Evolutionary conservation across 805 yeast species (phyloP).

Genomic region (Cyberlindnera subsufficiens): DNA sequence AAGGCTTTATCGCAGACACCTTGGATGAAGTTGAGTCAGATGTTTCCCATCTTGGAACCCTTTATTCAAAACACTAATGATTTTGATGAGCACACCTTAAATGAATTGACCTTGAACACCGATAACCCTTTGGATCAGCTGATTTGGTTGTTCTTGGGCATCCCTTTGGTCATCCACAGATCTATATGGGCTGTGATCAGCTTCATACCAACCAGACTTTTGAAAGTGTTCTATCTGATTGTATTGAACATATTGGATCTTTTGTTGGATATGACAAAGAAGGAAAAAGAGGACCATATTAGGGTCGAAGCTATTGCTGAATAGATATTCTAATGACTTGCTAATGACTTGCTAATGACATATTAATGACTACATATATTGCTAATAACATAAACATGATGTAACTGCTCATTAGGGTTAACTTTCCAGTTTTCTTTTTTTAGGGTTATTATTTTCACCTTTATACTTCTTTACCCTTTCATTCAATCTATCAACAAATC

Average conservation of each 20-base stretch:
- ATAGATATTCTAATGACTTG: too few relatives aligned
- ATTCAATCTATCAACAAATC: neutral
- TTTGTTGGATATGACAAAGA: constrained; percentile 6
- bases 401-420: too few relatives aligned
- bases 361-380: too few relatives aligned
- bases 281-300: neutral
- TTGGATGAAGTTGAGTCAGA: neutral
- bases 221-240: constrained; percentile 5
- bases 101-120: constrained; percentile 2
- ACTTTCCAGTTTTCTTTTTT: too few relatives aligned
- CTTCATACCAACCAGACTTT: constrained; percentile 11
- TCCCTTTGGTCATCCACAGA: constrained; percentile 7
- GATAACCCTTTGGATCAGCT: constrained; percentile 1
- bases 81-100: constrained; percentile 6
- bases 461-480: neutral
- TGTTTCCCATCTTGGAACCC: neutral
- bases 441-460: neutral
- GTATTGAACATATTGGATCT: constrained; percentile 9
- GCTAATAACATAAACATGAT: too few relatives aligned
- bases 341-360: too few relatives aligned
- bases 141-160: constrained; percentile 1
- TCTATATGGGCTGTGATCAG: constrained; percentile 10
- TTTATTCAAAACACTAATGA: neutral
- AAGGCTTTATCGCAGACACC: neutral
- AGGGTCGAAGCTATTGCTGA: neutral